Evolutionary conservation across 2,329 filamentous ascomycete genomes (phyloP), one percentile per base, ranked within the genome.

Genomic region (Microcera coccophila): DNA sequence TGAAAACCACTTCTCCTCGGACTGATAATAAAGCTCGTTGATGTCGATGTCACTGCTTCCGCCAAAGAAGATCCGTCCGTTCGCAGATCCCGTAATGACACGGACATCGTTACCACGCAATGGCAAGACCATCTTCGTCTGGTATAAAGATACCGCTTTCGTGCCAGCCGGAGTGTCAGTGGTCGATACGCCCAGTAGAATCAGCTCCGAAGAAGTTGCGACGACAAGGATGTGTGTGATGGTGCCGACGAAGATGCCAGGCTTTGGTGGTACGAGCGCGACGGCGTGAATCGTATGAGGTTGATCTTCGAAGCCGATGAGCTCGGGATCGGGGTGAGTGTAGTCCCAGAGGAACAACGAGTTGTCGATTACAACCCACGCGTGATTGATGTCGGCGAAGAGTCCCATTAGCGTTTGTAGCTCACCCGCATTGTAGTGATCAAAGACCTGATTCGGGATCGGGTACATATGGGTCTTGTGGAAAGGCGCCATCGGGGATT

Each of bases 311-410:
- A 87, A 96, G 15, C 91, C 91, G 52, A 95, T 85, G 32, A 96
- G 75, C 62, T 95, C 87, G 4, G 91, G 89, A 54, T 91, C 88
- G n/a, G 87, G 82, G 62, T 89, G 80, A 5, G 90, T 95, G 65
- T 96, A 98, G 67, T 98, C 91, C 94, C 94, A 98, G 14, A 98
- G 75, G 63, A 96, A 98, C 34, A 98, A 75, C 49, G 88, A 87
- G 69, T 95, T 96, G 70, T 98, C 93, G 62, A 98, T 93, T 18
- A 87, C 82, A 42, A 95, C 87, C 87, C 90, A 98, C 21, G 91
- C 93, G 66, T 97, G 90, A 59, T 91, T 90, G 59, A 98, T 78
- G 66, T 94, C 87, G 15, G 93, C 87, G 65, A 98, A 97, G 24
- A 98, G 73, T 9, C 94, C 94, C 86, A 98, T 95, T 59, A 82